phyloP scores from a whole-genome alignment of 1,139 yeast genomes.

The Tardiomyces depauwii region DNA sequence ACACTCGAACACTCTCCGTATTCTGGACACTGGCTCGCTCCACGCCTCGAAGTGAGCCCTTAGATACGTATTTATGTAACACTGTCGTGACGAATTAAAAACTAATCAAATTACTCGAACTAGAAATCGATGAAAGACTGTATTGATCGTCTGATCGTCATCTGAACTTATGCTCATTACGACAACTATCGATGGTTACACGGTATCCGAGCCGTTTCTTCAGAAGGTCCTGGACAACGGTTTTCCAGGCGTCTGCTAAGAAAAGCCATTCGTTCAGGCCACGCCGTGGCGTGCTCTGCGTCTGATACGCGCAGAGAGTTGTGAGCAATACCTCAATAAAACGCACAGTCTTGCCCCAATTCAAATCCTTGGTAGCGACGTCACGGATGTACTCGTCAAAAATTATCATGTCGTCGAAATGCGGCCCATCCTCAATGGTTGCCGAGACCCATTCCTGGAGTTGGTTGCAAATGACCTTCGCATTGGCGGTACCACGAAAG shows the following conservation, averaged over 20 bases:
- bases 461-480: conserved; percentile 21
- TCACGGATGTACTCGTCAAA: conserved; percentile 14
- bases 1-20: conserved; percentile 95
- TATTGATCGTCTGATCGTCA: no score
- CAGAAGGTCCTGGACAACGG: not conserved
- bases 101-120: no score
- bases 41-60: not conserved
- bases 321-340: conserved; percentile 12
- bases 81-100: no score
- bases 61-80: not conserved
- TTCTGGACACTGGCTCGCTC: conserved; percentile 17
- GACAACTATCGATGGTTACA: not conserved
- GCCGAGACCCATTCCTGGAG: conserved; percentile 39
- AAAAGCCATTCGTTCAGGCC: conserved; percentile 1
- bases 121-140: no score
- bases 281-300: not conserved
- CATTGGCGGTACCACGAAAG: not conserved
- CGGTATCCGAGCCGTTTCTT: not conserved
- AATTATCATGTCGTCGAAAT: conserved; percentile 37
- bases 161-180: not conserved
- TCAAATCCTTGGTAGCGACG: conserved; percentile 9
- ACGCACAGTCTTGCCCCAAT: conserved; percentile 16
- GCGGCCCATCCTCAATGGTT: conserved; percentile 45
- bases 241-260: not conserved
- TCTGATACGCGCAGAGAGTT: not conserved